Evolutionary conservation across 2,329 filamentous ascomycete species (phyloP), one percentile per base, ranked within the genome.

Genomic region (Cladorrhinum sp.): DNA sequence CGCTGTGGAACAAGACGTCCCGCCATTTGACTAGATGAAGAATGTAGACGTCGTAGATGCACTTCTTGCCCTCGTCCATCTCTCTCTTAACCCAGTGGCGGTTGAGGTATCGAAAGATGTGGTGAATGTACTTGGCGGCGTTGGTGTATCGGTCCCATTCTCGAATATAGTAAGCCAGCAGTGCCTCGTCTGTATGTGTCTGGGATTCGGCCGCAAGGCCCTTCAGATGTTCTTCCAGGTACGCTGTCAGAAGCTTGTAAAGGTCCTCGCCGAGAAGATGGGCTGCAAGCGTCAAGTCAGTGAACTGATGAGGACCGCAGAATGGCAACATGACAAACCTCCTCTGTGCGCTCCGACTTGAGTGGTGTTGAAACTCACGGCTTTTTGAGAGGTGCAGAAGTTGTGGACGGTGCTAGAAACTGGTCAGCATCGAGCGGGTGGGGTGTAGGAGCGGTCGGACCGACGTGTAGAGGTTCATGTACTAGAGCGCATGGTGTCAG

Each of bases 51-150:
- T 99, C 95, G 75, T 96, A 98, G 7, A 98, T 91, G 70, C 94
- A 91, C 80, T 98, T 97, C 79, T 99, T 98, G 33, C 95, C 95
- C 75, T 99, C 95, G 65, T 99, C 95, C 78, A 99, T 96, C 77
- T 99, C 95, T 28, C 95, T 85, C 82, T 97, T 99, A 1, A 99
- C 95, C 95, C 96, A 99, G 77, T 99, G 95, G 28, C 95, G 86
- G 73, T 99, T 99, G 24, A 99, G 85, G 73, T 99, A 99, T 58
- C 89, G 83, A 80, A 99, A 99, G 7, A 99, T 80, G 73, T 99
- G 94, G 76, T 99, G 96, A 74, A 97, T 95, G 77, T 96, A 99
- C 76, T 96, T 96, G 62, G 93, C 95, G 1, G 95, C 94, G 14
- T 90, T 91, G 1, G 95, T 99, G 77, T 97, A 99, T 63, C 95